Evolutionary conservation across 371 early-diverging fungal genomes (phyloP), one percentile per base, ranked within the genome.

Genomic region (Cokeromyces recurvatus): DNA sequence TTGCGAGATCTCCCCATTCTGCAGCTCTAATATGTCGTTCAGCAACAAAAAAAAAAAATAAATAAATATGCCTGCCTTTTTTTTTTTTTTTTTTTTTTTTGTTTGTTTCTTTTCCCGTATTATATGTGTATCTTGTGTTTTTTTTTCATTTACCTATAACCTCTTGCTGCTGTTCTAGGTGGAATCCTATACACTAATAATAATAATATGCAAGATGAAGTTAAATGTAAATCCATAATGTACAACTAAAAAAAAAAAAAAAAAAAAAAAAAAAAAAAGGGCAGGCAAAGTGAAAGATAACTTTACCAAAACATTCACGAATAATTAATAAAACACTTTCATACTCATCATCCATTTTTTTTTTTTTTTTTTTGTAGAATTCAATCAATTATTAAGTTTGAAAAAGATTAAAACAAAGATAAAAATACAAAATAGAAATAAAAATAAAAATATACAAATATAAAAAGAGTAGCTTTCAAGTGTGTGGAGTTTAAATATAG

Each of bases 1-100:
- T 78, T 17, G 73, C 84, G 6, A 86, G 82, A 56, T 90, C 85
- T 40, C 80, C 81, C 95, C 95, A 94, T 56, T 94, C 92, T 9
- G 81, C 58, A 10, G 95, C 95, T 54, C 89, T 87, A 45, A 17
- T 50, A 34, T 4, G 27, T n/a, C n/a, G n/a, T n/a, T n/a, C n/a
- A n/a, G n/a, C n/a, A n/a, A n/a, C n/a, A n/a, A n/a, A n/a, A n/a
- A n/a, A n/a, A n/a, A n/a, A n/a, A n/a, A n/a, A n/a, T n/a, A n/a
- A 19, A 16, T 15, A 16, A 21, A 21, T 24, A 2, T 6, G 4
- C 38, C 27, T 50, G 16, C 32, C 21, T 22, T 16, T 45, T 29
- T 37, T 6, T 31, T n/a, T 38, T 17, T 1, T 2, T 29, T 2
- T 0, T 9, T 9, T 15, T 31, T 45, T 38, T 29, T 15, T 4